Base-by-base conservation (phyloP, 2,329 filamentous ascomycete genomes). In the Cercospora sojina region DNA sequence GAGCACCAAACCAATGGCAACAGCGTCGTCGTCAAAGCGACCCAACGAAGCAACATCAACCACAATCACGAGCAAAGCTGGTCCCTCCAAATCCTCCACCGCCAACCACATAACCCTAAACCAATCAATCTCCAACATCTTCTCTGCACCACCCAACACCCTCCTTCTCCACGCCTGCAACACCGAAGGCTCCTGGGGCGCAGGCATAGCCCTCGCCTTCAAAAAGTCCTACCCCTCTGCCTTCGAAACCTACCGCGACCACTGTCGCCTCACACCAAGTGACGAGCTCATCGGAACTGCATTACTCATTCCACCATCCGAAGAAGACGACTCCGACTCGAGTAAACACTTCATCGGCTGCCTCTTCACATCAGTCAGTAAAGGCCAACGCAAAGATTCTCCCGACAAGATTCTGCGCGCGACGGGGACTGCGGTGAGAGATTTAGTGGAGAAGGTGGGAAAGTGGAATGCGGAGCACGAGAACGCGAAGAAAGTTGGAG, bases 111-210 rank as follows among this genome's bases (percentile, higher is more conserved):
- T 74, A 51, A 60, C 31, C 10, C 29, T 76, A 16, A 68, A 51
- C 53, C 65, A 75, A 43, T 41, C 68, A 27, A 67, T 63, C 55
- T 84, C 84, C 60, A 78, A 86, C 71, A 79, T 89, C 43, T 87
- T 88, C 73, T 73, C 79, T 41, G 83, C 83, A 0, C 85, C 85
- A 0, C 73, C 80, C 35, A 76, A 80, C 61, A 78, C 81, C 23
- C 79, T 85, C 16, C 76, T 88, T 16, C 81, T 87, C 65, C 86
- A 89, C 74, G 85, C 86, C 12, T 88, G 86, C 77, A 89, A 88
- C 74, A 83, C 82, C 59, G 76, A 81, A 67, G 87, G 86, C 5
- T 73, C 72, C 13, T 89, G 87, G 87, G 85, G 85, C 55, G 80
- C 80, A 3, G 87, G 87, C n/a, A 86, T 88, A 62, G 87, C 86